Evolutionary conservation across 176 grass and related monocot species (phyloP).

Genomic region (Aegilops umbellulata): DNA sequence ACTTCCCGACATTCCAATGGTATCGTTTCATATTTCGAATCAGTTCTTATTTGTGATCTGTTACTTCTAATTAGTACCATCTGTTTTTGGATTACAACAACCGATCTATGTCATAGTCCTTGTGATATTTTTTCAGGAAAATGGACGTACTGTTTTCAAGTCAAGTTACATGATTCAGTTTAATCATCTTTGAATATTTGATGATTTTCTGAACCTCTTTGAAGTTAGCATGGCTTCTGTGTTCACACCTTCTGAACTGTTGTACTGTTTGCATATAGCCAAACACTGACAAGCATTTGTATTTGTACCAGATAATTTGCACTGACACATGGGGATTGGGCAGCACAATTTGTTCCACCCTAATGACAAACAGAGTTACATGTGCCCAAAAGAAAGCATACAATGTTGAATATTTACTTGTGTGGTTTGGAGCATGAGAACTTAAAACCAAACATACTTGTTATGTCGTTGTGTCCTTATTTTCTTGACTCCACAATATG

Average conservation of each 20-base stretch:
- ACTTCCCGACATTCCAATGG: too few species aligned
- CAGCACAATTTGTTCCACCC: background rate
- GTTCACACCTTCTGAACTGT: background rate
- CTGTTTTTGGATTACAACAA: background rate
- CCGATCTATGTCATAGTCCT: background rate
- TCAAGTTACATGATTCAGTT: background rate
- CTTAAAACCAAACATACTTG: background rate
- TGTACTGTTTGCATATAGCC: background rate
- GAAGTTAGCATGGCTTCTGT: background rate
- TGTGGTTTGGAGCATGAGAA: slow-evolving; percentile 1
- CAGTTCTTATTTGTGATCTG: background rate
- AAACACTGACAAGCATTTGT: background rate
- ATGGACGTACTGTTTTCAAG: background rate
- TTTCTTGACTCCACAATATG: background rate
- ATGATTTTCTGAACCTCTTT: background rate
- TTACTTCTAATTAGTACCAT: background rate
- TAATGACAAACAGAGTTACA: background rate
- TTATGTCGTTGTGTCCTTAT: background rate
- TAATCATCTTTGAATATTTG: background rate
- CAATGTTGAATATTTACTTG: background rate
- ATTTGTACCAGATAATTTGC: background rate
- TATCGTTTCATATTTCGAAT: background rate
- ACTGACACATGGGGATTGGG: background rate
- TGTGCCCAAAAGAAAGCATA: background rate
- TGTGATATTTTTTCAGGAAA: background rate